Base-by-base conservation (phyloP, 1,284 basidiomycete species). In the Puccinia polysora region DNA sequence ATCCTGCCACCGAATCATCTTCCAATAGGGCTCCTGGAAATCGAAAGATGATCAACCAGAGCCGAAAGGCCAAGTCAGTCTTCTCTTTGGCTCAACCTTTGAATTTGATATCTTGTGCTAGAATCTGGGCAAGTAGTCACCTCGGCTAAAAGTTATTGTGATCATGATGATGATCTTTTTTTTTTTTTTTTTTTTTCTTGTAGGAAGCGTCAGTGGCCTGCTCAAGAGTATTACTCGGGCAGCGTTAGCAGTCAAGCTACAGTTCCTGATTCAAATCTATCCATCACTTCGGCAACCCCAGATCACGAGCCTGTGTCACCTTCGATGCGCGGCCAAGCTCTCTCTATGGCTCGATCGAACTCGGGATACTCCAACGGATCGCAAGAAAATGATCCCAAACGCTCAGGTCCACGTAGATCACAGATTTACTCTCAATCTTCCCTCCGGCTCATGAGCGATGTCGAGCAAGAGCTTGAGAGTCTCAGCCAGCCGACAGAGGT, bases 161-260 rank as follows among this genome's bases (percentile, higher is more conserved):
- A n/a, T n/a, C n/a, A n/a, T n/a, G n/a, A n/a, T n/a, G n/a, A n/a
- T n/a, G n/a, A n/a, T n/a, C n/a, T n/a, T 45, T 1, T 43, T 12
- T 18, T 32, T 3, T 40, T 38, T 25, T 36, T 10, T 50, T n/a
- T 12, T 49, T 5, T 40, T 12, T 34, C 34, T 38, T 18, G 14
- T 43, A 64, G 60, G 25, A 72, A 64, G 53, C 34, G 60, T 47
- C 69, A 63, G 8, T 72, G 69, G 69, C 69, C 69, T 28, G 69
- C 69, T 28, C 56, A 47, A 0, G 69, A 72, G 34, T 38, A 72
- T 64, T 38, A 63, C 18, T 28, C 67, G n/a, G 49, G 55, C 28
- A 64, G 62, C 25, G 40, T 70, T 28, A 34, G 55, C 5, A 70
- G 47, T 50, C 40, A 68, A 7, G 40, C 28, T 20, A 43, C 23